Evolutionary conservation across 352 stramenopile genomes (phyloP).

Genomic region (Pythium phragmitis): DNA sequence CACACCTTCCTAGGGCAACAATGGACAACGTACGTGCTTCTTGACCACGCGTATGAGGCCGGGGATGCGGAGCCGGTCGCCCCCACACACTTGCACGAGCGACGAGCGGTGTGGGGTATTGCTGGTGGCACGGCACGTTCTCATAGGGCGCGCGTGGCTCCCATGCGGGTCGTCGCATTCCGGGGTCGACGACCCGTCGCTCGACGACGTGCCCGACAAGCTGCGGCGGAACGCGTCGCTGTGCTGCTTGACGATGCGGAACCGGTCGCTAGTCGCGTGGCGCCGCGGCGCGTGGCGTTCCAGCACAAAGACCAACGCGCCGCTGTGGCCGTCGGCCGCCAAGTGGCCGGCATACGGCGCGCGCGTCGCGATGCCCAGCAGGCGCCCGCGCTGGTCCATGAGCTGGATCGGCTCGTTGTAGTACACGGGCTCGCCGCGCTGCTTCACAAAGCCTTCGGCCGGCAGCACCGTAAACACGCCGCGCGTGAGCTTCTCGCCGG

Average conservation of each 20-base stretch:
- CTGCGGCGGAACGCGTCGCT: constrained; percentile 3
- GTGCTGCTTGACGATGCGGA: background rate
- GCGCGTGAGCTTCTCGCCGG: constrained; percentile 5
- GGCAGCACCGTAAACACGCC: constrained; percentile 39
- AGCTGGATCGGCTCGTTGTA: constrained; percentile 45
- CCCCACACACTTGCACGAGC: constrained; percentile 36
- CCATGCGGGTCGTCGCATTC: background rate
- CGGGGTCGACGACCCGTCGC: constrained; percentile 1
- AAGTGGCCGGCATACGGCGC: constrained; percentile 33
- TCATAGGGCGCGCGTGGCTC: background rate
- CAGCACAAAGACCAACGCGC: constrained; percentile 37
- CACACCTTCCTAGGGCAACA: background rate
- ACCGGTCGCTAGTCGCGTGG: constrained; percentile 5
- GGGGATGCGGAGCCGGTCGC: constrained; percentile 32
- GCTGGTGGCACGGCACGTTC: background rate
- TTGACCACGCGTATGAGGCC: constrained; percentile 29
- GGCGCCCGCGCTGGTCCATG: constrained; percentile 31
- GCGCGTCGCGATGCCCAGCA: constrained; percentile 31
- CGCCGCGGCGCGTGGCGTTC: constrained; percentile 23
- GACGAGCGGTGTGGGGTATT: constrained; percentile 16
- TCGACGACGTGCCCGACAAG: background rate
- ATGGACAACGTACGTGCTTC: constrained; percentile 20
- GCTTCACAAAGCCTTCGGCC: constrained; percentile 41
- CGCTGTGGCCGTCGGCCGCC: constrained; percentile 33
- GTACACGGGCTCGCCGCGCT: constrained; percentile 36